Conservation (phyloP, 2,329 filamentous ascomycete species). For the Fusarium torreyae region DNA sequence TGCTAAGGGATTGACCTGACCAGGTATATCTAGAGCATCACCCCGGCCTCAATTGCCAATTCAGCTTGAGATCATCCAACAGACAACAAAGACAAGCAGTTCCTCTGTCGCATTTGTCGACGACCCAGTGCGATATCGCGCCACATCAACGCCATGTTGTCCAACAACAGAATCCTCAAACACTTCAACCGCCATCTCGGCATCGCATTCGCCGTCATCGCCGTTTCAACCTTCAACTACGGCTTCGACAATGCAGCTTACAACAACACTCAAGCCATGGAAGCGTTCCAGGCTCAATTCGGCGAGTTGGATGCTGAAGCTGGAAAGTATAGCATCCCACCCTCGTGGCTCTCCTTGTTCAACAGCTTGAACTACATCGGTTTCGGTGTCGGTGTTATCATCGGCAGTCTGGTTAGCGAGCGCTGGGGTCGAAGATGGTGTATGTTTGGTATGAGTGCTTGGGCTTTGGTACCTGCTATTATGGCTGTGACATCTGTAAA, state of each 20-base stretch:
- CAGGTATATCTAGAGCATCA: slow-evolving; percentile 7
- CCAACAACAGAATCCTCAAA: slow-evolving; percentile 27
- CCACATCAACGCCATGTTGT: slow-evolving; percentile 2
- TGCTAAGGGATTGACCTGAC: background rate
- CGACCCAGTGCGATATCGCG: background rate
- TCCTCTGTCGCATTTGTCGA: too few relatives aligned
- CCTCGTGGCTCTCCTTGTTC: slow-evolving; percentile 54
- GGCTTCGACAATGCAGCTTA: slow-evolving; percentile 58
- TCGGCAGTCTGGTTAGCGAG: slow-evolving; percentile 40
- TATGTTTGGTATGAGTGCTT: slow-evolving; percentile 55
- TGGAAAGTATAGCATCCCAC: slow-evolving; percentile 47
- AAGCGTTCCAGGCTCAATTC: slow-evolving; percentile 53
- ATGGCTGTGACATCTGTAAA: slow-evolving; percentile 33
- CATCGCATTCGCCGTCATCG: slow-evolving; percentile 48
- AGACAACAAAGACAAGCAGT: background rate
- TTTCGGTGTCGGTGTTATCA: slow-evolving; percentile 49
- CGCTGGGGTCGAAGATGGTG: slow-evolving; percentile 47
- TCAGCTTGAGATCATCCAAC: background rate
- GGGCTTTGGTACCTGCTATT: slow-evolving; percentile 45
- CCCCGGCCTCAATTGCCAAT: background rate
- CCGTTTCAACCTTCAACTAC: slow-evolving; percentile 57
- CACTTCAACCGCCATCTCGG: slow-evolving; percentile 43
- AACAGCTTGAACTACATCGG: slow-evolving; percentile 55
- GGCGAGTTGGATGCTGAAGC: slow-evolving; percentile 48
- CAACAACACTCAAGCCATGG: slow-evolving; percentile 55